phyloP scores from a whole-genome alignment of 495 filamentous ascomycete species.

The Podospora tetraspora region DNA sequence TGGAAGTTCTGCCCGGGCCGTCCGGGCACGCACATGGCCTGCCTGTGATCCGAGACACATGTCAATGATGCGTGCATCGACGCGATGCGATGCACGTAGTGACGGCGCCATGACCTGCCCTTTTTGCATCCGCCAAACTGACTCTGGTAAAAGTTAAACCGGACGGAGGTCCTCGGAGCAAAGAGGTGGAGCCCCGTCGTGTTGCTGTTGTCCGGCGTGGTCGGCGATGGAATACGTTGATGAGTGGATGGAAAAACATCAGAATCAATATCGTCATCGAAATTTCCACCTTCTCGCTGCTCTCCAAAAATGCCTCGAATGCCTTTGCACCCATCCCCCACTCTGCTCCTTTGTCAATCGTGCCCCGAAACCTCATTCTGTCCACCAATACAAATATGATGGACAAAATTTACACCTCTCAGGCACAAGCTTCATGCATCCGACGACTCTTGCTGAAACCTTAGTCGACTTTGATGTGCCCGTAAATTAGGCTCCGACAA shows the following conservation, averaged over 20 bases:
- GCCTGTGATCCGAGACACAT: neutral
- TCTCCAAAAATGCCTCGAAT: neutral
- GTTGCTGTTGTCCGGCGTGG: neutral
- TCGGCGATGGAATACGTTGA: neutral
- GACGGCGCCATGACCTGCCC: neutral
- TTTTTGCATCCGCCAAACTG: neutral
- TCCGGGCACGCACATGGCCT: neutral
- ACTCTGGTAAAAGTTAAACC: neutral
- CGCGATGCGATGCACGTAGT: neutral
- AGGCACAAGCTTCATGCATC: neutral
- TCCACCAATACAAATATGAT: neutral
- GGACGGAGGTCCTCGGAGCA: neutral
- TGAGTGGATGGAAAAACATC: neutral
- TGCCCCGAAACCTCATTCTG: neutral
- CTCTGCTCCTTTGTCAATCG: neutral
- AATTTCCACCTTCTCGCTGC: neutral
- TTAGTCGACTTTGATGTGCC: neutral
- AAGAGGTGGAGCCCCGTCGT: neutral
- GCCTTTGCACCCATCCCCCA: neutral
- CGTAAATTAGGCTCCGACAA: neutral
- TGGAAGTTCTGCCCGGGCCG: neutral
- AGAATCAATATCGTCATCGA: neutral
- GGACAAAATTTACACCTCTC: neutral
- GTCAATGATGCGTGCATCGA: neutral
- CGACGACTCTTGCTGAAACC: neutral